phyloP scores from a whole-genome alignment of 2,329 filamentous ascomycete genomes.

The Trichoderma sp. region DNA sequence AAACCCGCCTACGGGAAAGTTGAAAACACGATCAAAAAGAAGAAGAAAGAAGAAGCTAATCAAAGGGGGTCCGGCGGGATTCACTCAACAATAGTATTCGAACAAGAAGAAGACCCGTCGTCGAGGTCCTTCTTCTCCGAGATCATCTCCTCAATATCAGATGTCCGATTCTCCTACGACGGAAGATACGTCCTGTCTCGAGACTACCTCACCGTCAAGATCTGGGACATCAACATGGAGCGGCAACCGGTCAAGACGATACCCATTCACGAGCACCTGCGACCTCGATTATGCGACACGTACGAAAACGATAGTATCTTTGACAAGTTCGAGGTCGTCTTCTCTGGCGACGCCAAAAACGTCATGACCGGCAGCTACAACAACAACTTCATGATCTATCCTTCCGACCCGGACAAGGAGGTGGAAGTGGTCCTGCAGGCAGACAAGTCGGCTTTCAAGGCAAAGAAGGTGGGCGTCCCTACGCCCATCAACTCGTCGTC shows the following conservation, averaged over 20 bases:
- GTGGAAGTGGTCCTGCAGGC: slow-evolving; percentile 96
- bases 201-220: slow-evolving; percentile 98
- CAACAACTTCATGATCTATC: slow-evolving; percentile 99
- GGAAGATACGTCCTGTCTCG: slow-evolving; percentile 96
- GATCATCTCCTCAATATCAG: slow-evolving; percentile 98
- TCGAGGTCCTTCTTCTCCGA: slow-evolving; percentile 99
- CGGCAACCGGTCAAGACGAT: slow-evolving; percentile 97
- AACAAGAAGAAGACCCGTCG: slow-evolving; percentile 96
- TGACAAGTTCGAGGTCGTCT: slow-evolving; percentile 99
- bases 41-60: not conserved
- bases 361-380: slow-evolving; percentile 99
- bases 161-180: slow-evolving; percentile 95
- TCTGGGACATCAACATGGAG: slow-evolving; percentile 99
- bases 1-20: too few relatives aligned
- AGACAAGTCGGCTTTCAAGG: slow-evolving; percentile 99
- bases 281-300: slow-evolving; percentile 92
- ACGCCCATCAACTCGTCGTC: slow-evolving; percentile 89
- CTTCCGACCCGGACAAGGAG: slow-evolving; percentile 92
- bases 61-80: not conserved
- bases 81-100: slow-evolving; percentile 69
- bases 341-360: slow-evolving; percentile 96
- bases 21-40: too few relatives aligned
- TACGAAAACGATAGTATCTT: slow-evolving; percentile 99
- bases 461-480: slow-evolving; percentile 97
- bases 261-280: slow-evolving; percentile 94